Conservation (phyloP, 1,284 basidiomycete genomes). For the Trichosporon ovoides region DNA sequence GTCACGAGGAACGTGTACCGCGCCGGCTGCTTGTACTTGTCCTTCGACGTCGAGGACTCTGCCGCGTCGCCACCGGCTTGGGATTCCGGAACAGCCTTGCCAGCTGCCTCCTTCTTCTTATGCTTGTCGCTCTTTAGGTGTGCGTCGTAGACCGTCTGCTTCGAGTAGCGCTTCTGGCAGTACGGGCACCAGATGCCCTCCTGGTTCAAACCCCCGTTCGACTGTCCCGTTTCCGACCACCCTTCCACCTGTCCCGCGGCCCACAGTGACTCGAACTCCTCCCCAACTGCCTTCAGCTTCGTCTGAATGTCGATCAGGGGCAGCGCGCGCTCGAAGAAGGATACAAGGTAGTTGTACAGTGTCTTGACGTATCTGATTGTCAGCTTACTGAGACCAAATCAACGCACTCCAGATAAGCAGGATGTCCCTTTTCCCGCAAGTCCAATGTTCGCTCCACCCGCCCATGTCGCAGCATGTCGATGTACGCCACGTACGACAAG, state of each 20-base stretch:
- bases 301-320: conserved; percentile 77
- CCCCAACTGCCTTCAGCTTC: conserved; percentile 61
- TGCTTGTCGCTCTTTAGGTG: conserved; percentile 94
- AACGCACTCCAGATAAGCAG: conserved; percentile 72
- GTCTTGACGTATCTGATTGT: conserved; percentile 67
- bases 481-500: conserved; percentile 82
- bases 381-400: neutral
- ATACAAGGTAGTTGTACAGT: conserved; percentile 76
- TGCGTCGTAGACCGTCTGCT: conserved; percentile 96
- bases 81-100: conserved; percentile 40
- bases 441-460: conserved; percentile 59
- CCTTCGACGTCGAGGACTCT: conserved; percentile 35
- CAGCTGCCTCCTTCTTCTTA: conserved; percentile 64
- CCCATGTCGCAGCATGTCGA: conserved; percentile 63
- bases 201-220: conserved; percentile 45
- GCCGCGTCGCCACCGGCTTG: conserved; percentile 23
- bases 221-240: conserved; percentile 60
- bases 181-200: conserved; percentile 89
- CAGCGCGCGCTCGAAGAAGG: conserved; percentile 79
- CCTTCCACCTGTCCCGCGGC: conserved; percentile 64
- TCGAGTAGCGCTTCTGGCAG: conserved; percentile 89
- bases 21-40: conserved; percentile 65
- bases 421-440: conserved; percentile 63
- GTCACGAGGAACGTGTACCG: conserved; percentile 66
- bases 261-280: conserved; percentile 75